phyloP scores from a whole-genome alignment of 2,329 filamentous ascomycete genomes.

The Arthrobotrys musiformis region DNA sequence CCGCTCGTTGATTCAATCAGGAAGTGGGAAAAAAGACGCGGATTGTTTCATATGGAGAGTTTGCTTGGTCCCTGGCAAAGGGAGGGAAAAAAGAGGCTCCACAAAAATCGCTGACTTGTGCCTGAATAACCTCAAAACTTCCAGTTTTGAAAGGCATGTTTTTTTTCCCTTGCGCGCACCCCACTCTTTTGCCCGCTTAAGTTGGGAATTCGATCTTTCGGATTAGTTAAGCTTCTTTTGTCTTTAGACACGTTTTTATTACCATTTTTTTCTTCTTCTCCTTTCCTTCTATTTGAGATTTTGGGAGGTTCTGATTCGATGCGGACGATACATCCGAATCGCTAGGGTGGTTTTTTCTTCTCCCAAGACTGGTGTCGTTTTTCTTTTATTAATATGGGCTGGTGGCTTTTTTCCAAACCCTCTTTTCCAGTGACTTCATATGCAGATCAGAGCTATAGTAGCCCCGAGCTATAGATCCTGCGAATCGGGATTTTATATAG shows the following conservation, averaged over 20 bases:
- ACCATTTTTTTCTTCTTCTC: too few relatives aligned
- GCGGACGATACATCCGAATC: slow-evolving; percentile 25
- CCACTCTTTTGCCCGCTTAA: background rate
- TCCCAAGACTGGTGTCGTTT: background rate
- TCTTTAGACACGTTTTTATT: background rate
- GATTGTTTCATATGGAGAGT: slow-evolving; percentile 17
- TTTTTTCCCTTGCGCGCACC: background rate
- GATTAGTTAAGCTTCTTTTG: background rate
- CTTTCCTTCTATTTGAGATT: background rate
- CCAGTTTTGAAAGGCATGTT: slow-evolving; percentile 9
- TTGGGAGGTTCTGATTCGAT: slow-evolving; percentile 15
- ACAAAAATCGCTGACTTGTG: background rate
- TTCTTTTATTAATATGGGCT: background rate
- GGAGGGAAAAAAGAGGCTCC: slow-evolving; percentile 3
- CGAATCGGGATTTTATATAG: slow-evolving; percentile 6
- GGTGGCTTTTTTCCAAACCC: too few relatives aligned
- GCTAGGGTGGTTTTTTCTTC: background rate
- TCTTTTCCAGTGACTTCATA: slow-evolving; percentile 12
- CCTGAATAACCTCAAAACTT: slow-evolving; percentile 11
- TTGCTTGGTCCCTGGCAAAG: background rate
- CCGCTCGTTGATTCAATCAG: background rate
- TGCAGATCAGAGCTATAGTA: slow-evolving; percentile 8
- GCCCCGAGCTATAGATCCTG: background rate
- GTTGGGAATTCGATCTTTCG: slow-evolving; percentile 1
- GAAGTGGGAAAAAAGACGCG: background rate